These are phyloP conservation scores for Asparagopsis taxiformis DNA, from an alignment of 31 red algal species.

Conservation along the genomic window DNA sequence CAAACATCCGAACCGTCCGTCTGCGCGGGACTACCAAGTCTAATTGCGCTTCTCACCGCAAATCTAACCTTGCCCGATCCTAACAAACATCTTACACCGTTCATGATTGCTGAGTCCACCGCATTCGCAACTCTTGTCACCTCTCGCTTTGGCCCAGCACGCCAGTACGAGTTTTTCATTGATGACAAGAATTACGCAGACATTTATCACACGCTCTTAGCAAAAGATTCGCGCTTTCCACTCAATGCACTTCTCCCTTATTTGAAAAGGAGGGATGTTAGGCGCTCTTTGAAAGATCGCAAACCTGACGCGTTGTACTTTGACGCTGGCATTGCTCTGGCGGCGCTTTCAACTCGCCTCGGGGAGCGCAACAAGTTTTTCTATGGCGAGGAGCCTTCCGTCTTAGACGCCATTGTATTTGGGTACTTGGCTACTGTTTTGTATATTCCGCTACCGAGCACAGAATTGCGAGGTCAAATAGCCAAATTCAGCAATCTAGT, in stretches of 20 bases:
- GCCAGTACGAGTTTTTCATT: slow-evolving; percentile 39
- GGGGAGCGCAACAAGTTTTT: slow-evolving; percentile 57
- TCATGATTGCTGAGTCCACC: slow-evolving; percentile 70
- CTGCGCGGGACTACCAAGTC: slow-evolving; percentile 28
- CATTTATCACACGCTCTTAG: slow-evolving; percentile 64
- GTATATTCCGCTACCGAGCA: slow-evolving; percentile 65
- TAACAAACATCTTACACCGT: slow-evolving; percentile 56
- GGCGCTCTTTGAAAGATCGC: slow-evolving; percentile 8
- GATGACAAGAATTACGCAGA: slow-evolving; percentile 51
- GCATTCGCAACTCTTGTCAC: slow-evolving; percentile 53
- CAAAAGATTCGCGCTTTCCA: slow-evolving; percentile 33
- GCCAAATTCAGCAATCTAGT: slow-evolving; percentile 58
- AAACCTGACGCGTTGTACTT: slow-evolving; percentile 34
- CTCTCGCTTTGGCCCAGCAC: slow-evolving; percentile 53
- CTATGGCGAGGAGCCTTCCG: slow-evolving; percentile 46
- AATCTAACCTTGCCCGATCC: slow-evolving; percentile 40
- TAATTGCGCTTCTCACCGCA: slow-evolving; percentile 58
- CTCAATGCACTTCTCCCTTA: slow-evolving; percentile 31
- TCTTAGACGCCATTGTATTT: slow-evolving; percentile 78
- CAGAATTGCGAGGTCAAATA: slow-evolving; percentile 41
- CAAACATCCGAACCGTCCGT: slow-evolving; percentile 19
- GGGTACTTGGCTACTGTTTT: slow-evolving; percentile 72
- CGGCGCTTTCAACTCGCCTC: slow-evolving; percentile 39
- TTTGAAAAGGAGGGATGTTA: slow-evolving; percentile 17
- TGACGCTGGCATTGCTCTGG: slow-evolving; percentile 53